phyloP scores from a whole-genome alignment of 176 grass and related monocot genomes.

The Carex cristatella region DNA sequence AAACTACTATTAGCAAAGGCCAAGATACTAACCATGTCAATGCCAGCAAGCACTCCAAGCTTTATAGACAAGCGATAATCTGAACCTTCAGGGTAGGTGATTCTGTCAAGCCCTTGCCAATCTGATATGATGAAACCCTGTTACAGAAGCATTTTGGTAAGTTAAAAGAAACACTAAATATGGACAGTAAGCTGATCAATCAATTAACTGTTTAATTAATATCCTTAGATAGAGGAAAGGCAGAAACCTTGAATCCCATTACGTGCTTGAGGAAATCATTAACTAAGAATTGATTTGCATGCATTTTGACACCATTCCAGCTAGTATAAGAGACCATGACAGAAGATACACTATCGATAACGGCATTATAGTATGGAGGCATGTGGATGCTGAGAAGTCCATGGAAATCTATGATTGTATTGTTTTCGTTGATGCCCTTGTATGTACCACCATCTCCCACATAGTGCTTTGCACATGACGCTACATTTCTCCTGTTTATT shows the following conservation, averaged over 20 bases:
- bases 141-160: background rate
- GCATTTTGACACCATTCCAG: conserved; percentile 84
- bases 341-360: conserved; percentile 56
- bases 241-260: conserved; percentile 37
- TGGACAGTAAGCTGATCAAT: background rate
- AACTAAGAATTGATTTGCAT: conserved; percentile 53
- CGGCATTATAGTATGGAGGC: conserved; percentile 58
- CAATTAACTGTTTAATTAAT: background rate
- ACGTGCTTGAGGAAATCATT: conserved; percentile 62
- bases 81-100: conserved; percentile 41
- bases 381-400: conserved; percentile 53
- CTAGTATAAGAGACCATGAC: conserved; percentile 72
- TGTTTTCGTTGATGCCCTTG: conserved; percentile 44
- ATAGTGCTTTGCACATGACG: conserved; percentile 59
- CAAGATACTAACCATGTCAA: conserved; percentile 49
- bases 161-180: background rate
- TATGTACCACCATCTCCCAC: conserved; percentile 68
- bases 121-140: conserved; percentile 82
- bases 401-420: conserved; percentile 35
- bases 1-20: background rate
- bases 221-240: background rate
- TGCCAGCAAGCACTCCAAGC: conserved; percentile 47
- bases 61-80: conserved; percentile 57
- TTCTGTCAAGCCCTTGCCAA: conserved; percentile 58
- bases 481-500: conserved; percentile 43